Conservation (phyloP, 257 asterid species). For the Primulina eburnea region DNA sequence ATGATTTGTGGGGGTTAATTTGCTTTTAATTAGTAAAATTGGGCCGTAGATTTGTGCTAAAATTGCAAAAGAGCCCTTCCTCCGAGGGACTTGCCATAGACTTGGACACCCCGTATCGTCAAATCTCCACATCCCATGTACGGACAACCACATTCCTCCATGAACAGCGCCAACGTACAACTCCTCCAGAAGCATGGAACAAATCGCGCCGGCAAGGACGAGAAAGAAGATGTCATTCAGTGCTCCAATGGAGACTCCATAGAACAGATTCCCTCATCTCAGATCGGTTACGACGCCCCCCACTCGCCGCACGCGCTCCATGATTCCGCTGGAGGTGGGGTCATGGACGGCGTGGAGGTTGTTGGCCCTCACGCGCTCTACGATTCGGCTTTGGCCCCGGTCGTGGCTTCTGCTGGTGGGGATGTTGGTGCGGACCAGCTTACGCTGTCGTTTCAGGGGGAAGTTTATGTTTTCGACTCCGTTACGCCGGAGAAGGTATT, state of each 20-base stretch:
- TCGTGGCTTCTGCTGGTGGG: constrained; percentile 27
- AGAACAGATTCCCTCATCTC: constrained; percentile 44
- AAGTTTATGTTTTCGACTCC: constrained; percentile 87
- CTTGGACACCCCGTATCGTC: not conserved
- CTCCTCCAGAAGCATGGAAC: constrained; percentile 39
- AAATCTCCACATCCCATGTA: constrained; percentile 30
- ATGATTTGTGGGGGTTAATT: not conserved
- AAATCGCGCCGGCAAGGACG: constrained; percentile 42
- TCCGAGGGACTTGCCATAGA: not conserved
- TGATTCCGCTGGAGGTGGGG: constrained; percentile 28
- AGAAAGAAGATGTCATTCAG: constrained; percentile 45
- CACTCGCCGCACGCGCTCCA: constrained; percentile 73
- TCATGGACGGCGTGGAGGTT: constrained; percentile 42
- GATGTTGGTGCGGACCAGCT: constrained; percentile 87
- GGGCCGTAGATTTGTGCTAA: not conserved
- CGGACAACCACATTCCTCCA: constrained; percentile 53
- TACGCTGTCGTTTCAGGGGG: constrained; percentile 93
- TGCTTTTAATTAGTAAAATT: not conserved
- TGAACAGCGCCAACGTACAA: constrained; percentile 44
- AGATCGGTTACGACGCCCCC: constrained; percentile 58
- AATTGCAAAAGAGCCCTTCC: not conserved
- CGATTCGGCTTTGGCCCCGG: constrained; percentile 42
- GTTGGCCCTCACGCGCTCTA: constrained; percentile 48
- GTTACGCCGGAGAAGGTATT: constrained; percentile 89
- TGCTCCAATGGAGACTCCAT: constrained; percentile 48